Evolutionary conservation across 2,329 filamentous ascomycete genomes (phyloP).

Genomic region (Sporothrix inflata): DNA sequence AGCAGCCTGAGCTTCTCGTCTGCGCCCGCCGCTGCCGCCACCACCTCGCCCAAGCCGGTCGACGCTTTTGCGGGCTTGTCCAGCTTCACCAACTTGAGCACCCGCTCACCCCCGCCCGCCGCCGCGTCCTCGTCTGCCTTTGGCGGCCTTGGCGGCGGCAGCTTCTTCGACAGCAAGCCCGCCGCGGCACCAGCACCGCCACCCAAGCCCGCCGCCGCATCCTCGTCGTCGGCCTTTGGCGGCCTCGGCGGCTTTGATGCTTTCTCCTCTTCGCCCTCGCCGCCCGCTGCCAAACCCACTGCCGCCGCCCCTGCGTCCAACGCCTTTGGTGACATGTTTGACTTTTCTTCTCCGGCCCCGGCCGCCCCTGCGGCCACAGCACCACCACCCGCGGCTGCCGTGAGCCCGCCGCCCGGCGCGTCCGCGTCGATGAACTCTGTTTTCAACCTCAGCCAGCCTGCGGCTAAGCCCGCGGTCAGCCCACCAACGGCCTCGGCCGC

Average conservation of each 20-base stretch:
- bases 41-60: constrained; percentile 35
- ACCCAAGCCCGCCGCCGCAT: constrained; percentile 26
- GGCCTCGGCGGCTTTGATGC: constrained; percentile 58
- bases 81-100: constrained; percentile 37
- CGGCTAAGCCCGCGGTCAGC: constrained; percentile 46
- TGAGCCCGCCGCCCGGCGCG: constrained; percentile 45
- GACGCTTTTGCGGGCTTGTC: constrained; percentile 33
- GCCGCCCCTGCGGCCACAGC: constrained; percentile 50
- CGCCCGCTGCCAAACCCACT: constrained; percentile 43
- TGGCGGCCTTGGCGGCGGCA: constrained; percentile 66
- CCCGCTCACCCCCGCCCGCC: constrained; percentile 34
- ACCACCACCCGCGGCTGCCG: constrained; percentile 44
- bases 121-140: constrained; percentile 49
- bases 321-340: constrained; percentile 79
- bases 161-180: constrained; percentile 81
- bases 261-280: constrained; percentile 37
- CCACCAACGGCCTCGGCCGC: constrained; percentile 48
- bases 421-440: constrained; percentile 60
- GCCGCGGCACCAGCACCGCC: constrained; percentile 43
- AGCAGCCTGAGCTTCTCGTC: constrained; percentile 50
- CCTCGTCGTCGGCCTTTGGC: constrained; percentile 52
- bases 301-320: constrained; percentile 52
- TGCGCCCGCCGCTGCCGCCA: constrained; percentile 39
- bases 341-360: constrained; percentile 62
- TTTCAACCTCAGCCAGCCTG: constrained; percentile 73